Conservation (phyloP, 331 rosid genomes). For the Pyrus hybrid region DNA sequence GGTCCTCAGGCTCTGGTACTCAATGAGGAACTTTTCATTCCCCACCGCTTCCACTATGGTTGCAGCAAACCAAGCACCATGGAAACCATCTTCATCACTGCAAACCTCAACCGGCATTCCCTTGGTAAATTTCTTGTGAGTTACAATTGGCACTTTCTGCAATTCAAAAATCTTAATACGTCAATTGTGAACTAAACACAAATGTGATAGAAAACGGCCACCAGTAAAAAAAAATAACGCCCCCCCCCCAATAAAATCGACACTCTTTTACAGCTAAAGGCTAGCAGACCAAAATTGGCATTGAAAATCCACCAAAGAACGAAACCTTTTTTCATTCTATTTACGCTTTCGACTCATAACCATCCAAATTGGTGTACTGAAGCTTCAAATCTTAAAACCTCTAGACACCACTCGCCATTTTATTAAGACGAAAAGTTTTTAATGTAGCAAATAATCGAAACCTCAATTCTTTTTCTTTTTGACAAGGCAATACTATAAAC, state of each 20-base stretch:
- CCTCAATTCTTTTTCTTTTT: too few relatives aligned
- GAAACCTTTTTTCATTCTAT: neutral
- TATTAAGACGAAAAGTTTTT: neutral
- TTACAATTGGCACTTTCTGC: constrained; percentile 18
- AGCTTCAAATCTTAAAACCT: neutral
- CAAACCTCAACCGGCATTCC: constrained; percentile 53
- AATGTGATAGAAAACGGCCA: neutral
- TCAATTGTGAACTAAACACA: neutral
- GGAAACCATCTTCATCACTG: constrained; percentile 70
- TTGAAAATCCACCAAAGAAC: neutral
- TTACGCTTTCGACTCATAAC: neutral
- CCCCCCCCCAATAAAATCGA: neutral
- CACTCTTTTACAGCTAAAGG: too few relatives aligned
- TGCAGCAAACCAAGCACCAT: constrained; percentile 70
- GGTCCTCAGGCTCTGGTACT: constrained; percentile 43
- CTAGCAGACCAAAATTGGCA: neutral
- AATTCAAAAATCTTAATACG: constrained; percentile 1
- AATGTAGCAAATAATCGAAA: too few relatives aligned
- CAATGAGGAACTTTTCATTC: constrained; percentile 33
- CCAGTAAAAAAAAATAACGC: neutral
- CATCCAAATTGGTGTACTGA: neutral
- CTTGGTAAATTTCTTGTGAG: constrained; percentile 4
- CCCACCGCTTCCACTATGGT: constrained; percentile 29
- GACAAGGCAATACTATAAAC: too few relatives aligned
- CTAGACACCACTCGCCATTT: neutral